Percentiles rank a stretch among this genome's conserved stretches.
Conservation (phyloP, 1,284 basidiomycete genomes). For the Malassezia yamatoensis region DNA sequence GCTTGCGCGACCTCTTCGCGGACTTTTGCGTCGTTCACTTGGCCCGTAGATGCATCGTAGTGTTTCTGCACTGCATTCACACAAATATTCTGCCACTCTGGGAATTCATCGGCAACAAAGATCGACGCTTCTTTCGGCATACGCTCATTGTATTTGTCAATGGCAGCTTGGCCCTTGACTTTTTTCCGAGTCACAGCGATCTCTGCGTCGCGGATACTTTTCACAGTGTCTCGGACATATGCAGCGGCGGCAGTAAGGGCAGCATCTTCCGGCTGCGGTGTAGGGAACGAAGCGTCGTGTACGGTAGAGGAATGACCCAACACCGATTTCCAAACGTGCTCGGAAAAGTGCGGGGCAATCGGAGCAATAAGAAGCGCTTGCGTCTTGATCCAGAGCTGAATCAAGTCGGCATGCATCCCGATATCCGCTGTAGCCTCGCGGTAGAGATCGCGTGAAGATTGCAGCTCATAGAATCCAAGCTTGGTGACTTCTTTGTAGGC, state of each 20-base stretch:
- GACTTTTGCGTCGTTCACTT: conserved; percentile 74
- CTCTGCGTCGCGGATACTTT: conserved; percentile 84
- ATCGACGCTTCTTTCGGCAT: conserved; percentile 67
- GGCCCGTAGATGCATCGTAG: conserved; percentile 57
- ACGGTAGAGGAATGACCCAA: conserved; percentile 70
- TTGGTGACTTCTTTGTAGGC: conserved; percentile 94
- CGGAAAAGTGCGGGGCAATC: conserved; percentile 87
- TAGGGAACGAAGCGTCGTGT: conserved; percentile 72
- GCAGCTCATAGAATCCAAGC: conserved; percentile 90
- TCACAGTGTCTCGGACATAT: conserved; percentile 76
- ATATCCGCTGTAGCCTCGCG: conserved; percentile 70
- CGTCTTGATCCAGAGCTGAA: conserved; percentile 68
- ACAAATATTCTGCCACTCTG: conserved; percentile 81
- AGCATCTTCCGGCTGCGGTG: conserved; percentile 54
- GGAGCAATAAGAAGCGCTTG: conserved; percentile 73
- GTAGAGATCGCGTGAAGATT: conserved; percentile 88
- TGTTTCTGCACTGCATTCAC: conserved; percentile 66
- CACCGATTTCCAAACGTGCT: conserved; percentile 68
- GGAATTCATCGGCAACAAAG: conserved; percentile 82
- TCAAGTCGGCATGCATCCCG: conserved; percentile 73
- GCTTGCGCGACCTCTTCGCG: conserved; percentile 60
- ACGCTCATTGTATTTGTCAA: conserved; percentile 37
- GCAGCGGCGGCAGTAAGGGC: conserved; percentile 53
- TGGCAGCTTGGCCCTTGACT: conserved; percentile 31
- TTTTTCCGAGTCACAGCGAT: conserved; percentile 32